These are phyloP conservation scores for Colletotrichum sp. DNA, from an alignment of 2,329 filamentous ascomycete species.

Conservation along the genomic window DNA sequence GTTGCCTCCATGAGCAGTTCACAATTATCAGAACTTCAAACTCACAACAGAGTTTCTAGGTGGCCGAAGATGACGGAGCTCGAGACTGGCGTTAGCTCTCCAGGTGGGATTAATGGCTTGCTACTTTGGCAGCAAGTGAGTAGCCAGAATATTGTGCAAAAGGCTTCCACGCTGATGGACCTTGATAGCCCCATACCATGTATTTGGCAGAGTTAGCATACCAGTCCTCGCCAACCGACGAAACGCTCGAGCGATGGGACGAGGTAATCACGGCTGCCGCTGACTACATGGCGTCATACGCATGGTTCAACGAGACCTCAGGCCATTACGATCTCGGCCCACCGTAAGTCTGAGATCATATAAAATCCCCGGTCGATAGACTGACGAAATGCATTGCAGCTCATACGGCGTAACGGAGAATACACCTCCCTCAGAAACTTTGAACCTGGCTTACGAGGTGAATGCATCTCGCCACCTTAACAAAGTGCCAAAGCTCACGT, in stretches of 20 bases:
- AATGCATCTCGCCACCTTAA: fast-evolving
- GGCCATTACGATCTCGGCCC: conserved; percentile 54
- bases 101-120: conserved; percentile 65
- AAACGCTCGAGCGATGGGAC: conserved; percentile 59
- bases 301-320: conserved; percentile 58
- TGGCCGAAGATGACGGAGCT: conserved; percentile 61
- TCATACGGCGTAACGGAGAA: conserved; percentile 60
- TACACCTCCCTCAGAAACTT: conserved; percentile 58
- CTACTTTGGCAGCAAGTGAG: conserved; percentile 63
- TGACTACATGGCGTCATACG: conserved; percentile 65
- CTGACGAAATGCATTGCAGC: background rate
- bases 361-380: no score
- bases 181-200: conserved; percentile 54
- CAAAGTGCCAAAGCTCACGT: background rate
- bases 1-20: background rate
- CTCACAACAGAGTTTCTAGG: background rate
- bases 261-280: conserved; percentile 53
- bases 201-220: conserved; percentile 60
- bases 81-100: conserved; percentile 25
- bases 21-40: fast-evolving
- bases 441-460: conserved; percentile 63
- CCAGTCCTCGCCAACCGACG: conserved; percentile 26
- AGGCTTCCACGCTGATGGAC: background rate
- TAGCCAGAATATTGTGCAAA: background rate
- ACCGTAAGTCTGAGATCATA: conserved; percentile 30